Evolutionary conservation across 2,329 filamentous ascomycete species (phyloP), one percentile per base, ranked within the genome.

Genomic region (Cladobotryum mycophilum): DNA sequence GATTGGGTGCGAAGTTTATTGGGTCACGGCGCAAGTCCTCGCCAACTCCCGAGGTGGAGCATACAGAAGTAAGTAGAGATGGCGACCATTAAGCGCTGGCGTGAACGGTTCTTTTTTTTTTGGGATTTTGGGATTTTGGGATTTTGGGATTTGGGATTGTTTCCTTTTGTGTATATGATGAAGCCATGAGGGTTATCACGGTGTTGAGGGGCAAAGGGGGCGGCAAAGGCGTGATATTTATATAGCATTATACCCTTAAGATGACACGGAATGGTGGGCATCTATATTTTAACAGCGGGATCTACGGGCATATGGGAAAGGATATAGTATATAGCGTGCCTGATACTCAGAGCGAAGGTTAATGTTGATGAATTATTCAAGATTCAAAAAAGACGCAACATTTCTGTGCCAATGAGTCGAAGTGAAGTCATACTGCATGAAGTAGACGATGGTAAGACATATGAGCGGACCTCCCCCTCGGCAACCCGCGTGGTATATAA

Each of bases 1-100:
- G 54, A 2, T 52, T 66, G 20, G 53, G 64, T 20, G 58, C 56
- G 33, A 67, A 60, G n/a, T 43, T 62, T 3, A 47, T 57, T 37
- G 55, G 58, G 15, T 51, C 60, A n/a, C 59, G 62, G 18, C 57
- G 63, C 20, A 62, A 61, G 25, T 64, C 62, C 17, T 67, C 63
- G 7, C 64, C 64, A 20, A 61, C 60, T 14, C 59, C 61, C 9
- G 49, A 56, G n/a, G 55, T 63, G 34, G 64, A 66, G 34, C 58
- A 67, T 44, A 59, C 51, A 41, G 64, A 66, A 48, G 61, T 30
- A 30, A 30, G 60, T 37, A 60, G 52, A 34, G 42, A 54, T 33
- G 49, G 52, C 6, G 42, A 30, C 25, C 9, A 33, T n/a, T 53
- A 50, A 14, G 46, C 53, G 45, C 48, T 48, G 20, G 41, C 47